Evolutionary conservation across 139 green algal genomes (phyloP).

Genomic region (Dunaliella primolecta): DNA sequence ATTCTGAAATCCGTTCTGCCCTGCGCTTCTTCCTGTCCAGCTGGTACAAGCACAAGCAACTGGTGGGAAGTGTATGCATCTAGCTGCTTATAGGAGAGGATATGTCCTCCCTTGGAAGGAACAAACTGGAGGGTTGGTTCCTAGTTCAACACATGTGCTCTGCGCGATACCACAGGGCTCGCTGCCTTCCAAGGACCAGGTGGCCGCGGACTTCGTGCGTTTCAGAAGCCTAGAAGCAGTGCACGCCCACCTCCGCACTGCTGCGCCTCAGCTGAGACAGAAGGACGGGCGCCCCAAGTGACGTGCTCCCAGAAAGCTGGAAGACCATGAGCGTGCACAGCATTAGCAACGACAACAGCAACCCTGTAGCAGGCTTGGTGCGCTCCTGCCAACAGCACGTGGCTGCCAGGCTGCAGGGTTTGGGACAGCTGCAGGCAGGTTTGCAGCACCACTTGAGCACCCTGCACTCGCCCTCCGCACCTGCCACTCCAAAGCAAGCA

Average conservation of each 20-base stretch:
- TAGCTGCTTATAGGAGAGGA: too few species aligned
- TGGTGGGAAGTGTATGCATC: too few species aligned
- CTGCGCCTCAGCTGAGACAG: background rate
- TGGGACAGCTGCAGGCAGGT: background rate
- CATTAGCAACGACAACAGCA: background rate
- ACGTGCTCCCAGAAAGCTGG: too few species aligned
- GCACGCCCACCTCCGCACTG: conserved; percentile 24
- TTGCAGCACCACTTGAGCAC: background rate
- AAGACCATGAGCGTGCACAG: background rate
- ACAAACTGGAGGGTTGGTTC: too few species aligned
- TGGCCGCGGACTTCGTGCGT: conserved; percentile 37
- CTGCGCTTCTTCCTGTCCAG: conserved; percentile 48
- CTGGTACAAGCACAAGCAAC: conserved; percentile 49
- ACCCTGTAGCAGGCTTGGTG: background rate
- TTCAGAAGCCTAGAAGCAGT: conserved; percentile 36
- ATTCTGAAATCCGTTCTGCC: conserved; percentile 51
- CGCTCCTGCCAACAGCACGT: background rate
- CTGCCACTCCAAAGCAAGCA: too few species aligned
- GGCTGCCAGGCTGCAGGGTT: background rate
- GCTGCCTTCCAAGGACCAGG: conserved; percentile 21
- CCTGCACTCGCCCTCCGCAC: too few species aligned
- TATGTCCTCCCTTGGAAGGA: too few species aligned
- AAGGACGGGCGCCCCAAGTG: background rate
- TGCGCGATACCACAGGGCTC: too few species aligned
- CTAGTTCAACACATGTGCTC: too few species aligned